Evolutionary conservation across 2,329 filamentous ascomycete genomes (phyloP), one percentile per base, ranked within the genome.

Genomic region (Apiospora marii): DNA sequence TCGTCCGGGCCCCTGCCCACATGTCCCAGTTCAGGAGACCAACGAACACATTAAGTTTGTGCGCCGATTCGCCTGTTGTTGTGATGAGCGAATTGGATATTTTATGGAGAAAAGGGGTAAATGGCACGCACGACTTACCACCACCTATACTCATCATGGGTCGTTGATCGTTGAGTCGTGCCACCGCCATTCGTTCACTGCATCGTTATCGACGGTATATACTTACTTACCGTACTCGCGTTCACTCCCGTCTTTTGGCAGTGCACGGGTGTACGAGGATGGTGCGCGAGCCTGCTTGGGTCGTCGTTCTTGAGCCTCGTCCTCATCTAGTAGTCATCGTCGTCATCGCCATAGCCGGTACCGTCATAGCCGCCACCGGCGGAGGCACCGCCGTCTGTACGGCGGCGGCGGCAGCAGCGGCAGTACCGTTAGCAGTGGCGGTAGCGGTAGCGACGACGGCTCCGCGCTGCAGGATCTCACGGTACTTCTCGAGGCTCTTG

Each of bases 401-500:
- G 37, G 41, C 19, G 37, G 6, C 10, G 37, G 27, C 24, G 37
- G 37, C 13, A 30, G 27, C 19, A 22, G 30, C 34, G 53, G 22
- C 19, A 1, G 7, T 44, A 1, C 22, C 64, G 7, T 44, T n/a
- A 8, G 27, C 30, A 27, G 14, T 8, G 24, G 51, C 14, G 4
- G 30, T n/a, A 3, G 27, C 14, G 10, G 3, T 6, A 14, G 24
- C 4, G 6, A 34, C 13, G 24, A 4, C 14, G 10, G 19, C 16
- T 22, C 53, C 53, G 24, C 53, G 34, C 10, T 72, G 67, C 0
- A 80, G 75, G 43, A 80, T 53, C 24, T 81, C 79, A 2, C 80
- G 72, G 34, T 84, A 84, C 69, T 74, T 78, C 69, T 84, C 82
- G 24, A 86, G 70, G 44, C 84, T 84, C 16, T 78, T 71, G 0